Conservation (phyloP, 2,329 filamentous ascomycete genomes). For the Hymenoscyphus scutula region DNA sequence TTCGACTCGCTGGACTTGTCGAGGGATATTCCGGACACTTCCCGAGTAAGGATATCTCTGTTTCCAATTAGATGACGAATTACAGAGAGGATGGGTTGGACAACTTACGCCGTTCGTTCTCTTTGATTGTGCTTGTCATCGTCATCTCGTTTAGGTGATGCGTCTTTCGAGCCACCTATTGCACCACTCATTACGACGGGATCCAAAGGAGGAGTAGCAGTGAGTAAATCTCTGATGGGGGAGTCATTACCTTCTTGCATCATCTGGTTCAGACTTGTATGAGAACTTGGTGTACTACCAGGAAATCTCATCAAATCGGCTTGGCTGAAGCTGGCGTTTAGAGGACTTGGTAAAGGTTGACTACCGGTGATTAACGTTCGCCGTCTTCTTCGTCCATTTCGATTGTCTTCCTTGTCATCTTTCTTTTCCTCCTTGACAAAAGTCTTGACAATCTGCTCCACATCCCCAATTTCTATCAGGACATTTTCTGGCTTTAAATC, state of each 20-base stretch:
- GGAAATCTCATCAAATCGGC: constrained; percentile 63
- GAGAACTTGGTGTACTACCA: constrained; percentile 57
- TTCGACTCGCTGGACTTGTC: constrained; percentile 71
- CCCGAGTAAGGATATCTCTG: constrained; percentile 84
- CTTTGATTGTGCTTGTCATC: constrained; percentile 74
- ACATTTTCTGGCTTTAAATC: constrained; percentile 98
- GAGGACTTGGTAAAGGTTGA: constrained; percentile 89
- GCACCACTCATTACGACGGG: constrained; percentile 54
- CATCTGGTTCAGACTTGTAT: constrained; percentile 79
- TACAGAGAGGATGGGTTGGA: not conserved
- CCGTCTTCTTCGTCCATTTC: constrained; percentile 85
- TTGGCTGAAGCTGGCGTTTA: constrained; percentile 87
- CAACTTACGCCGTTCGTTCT: constrained; percentile 87
- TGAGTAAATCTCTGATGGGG: constrained; percentile 37
- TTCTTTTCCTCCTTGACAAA: constrained; percentile 80
- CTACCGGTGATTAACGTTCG: constrained; percentile 95
- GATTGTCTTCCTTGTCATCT: constrained; percentile 81
- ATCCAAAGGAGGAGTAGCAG: constrained; percentile 38
- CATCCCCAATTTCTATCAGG: constrained; percentile 96
- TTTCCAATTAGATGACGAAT: constrained; percentile 17
- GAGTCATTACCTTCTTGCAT: constrained; percentile 69
- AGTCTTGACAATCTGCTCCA: constrained; percentile 96
- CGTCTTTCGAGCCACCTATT: constrained; percentile 44
- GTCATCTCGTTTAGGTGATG: constrained; percentile 48
- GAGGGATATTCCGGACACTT: constrained; percentile 91